Conservation (phyloP, 805 yeast species). For the Saccharomyces paradoxus region DNA sequence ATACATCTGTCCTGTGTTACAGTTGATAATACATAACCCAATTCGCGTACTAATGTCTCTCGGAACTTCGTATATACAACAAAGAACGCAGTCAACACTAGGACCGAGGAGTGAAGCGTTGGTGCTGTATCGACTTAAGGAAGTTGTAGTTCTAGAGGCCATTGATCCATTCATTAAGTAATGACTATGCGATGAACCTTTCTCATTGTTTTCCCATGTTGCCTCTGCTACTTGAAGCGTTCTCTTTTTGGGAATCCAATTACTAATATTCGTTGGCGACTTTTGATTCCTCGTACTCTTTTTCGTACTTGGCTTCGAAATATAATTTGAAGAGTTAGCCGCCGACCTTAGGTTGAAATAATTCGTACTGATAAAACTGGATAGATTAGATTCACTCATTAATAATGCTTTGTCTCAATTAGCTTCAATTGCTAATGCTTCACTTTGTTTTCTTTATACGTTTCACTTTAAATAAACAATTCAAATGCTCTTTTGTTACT, state of each 20-base stretch:
- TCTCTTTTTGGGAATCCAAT: not conserved
- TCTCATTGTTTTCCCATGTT: not conserved
- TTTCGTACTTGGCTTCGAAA: not conserved
- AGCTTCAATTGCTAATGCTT: not conserved
- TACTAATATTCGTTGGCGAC: not conserved
- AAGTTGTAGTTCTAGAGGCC: not conserved
- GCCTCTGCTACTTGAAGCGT: not conserved
- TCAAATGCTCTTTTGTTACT: not conserved
- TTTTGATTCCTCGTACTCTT: not conserved
- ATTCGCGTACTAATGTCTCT: conserved; percentile 25
- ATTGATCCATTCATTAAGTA: not conserved
- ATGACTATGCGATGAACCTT: not conserved
- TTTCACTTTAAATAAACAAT: not conserved
- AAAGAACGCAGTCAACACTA: conserved; percentile 16
- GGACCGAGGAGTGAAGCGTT: not conserved
- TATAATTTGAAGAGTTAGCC: conserved; percentile 4
- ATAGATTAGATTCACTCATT: conserved; percentile 10
- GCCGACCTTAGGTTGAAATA: conserved; percentile 7
- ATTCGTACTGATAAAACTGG: conserved; percentile 12
- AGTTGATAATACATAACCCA: conserved; percentile 35
- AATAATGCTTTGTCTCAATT: not conserved
- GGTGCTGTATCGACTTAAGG: not conserved
- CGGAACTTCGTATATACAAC: conserved; percentile 24
- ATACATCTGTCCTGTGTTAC: conserved; percentile 33
- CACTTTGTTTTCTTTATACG: not conserved